Base-by-base conservation (phyloP, 2,329 filamentous ascomycete genomes). In the Hymenoscyphus occultus region DNA sequence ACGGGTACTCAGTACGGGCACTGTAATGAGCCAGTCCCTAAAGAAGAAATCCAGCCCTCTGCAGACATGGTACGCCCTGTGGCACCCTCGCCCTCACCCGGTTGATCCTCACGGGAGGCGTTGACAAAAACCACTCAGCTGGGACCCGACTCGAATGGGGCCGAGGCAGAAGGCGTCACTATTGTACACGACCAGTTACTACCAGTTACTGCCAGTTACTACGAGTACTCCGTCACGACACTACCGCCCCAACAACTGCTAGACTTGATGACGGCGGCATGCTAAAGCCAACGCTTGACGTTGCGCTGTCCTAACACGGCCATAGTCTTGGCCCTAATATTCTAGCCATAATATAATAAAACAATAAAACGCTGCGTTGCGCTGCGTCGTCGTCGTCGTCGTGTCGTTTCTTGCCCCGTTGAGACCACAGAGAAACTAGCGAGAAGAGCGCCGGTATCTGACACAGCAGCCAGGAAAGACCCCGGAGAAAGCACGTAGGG, bases 1-100 rank as follows among this genome's bases (percentile, higher is more conserved):
- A 28, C 3, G 28, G 28, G 28, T 28, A 22, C 22, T 22, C 22
- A 22, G 22, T 22, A 28, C 28, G 28, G 28, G 35, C 9, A 35
- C 3, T 35, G 35, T 35, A 35, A 35, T 35, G 35, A 35, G 35
- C 2, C 35, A 51, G n/a, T 28, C 42, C 42, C 45, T 19, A 51
- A 51, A 51, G 45, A n/a, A 51, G 35, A 51, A 51, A 51, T 19
- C 45, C 19, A 19, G 45, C 45, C 45, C 19, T 13, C 48, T 54
- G 48, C 48, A 54, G 48, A 54, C 56, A 57, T 28, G 56, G 56
- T 39, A 57, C 56, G 56, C 56, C 31, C 56, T 57, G 56, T 57
- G 56, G 56, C 56, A 57, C 56, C 56, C 9, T 54, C 48, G 48
- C 22, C 48, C 48, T 54, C 48, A 22, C 48, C 48, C 48, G 48